A percentile compares a stretch with the other conserved stretches of the same genome.
These are phyloP conservation scores for Tylopilus plumbeoviolaceoides DNA, from an alignment of 768 basidiomycete genomes.

Conservation along the genomic window DNA sequence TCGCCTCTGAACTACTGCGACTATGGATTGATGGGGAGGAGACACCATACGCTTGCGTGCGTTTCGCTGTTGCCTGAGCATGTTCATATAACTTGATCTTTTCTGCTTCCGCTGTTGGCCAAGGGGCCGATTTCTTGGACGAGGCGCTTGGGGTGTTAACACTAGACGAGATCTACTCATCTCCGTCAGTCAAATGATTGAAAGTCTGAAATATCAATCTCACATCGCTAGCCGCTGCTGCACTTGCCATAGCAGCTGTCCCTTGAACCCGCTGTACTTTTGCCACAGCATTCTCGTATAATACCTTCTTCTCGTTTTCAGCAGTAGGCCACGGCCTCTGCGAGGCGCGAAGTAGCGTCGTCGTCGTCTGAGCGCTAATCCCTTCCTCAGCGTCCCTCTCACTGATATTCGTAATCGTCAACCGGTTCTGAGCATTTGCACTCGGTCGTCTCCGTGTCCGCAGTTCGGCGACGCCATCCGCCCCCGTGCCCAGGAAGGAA, in stretches of 20 bases:
- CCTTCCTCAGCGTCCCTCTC: constrained; percentile 38
- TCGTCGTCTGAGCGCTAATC: constrained; percentile 16
- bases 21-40: constrained; percentile 23
- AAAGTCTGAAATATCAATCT: constrained; percentile 6
- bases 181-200: constrained; percentile 4
- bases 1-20: constrained; percentile 28
- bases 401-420: constrained; percentile 41
- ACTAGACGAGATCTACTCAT: constrained; percentile 5
- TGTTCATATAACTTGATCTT: constrained; percentile 66
- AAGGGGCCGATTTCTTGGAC: constrained; percentile 29
- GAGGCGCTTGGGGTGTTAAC: neutral
- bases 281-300: constrained; percentile 38
- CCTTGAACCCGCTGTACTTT: constrained; percentile 39
- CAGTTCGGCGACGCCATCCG: constrained; percentile 1
- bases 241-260: constrained; percentile 23
- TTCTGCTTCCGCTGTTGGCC: constrained; percentile 74
- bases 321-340: constrained; percentile 30
- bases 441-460: constrained; percentile 32
- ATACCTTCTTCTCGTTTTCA: constrained; percentile 42
- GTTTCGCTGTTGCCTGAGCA: constrained; percentile 63
- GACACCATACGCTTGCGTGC: constrained; percentile 45
- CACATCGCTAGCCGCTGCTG: constrained; percentile 25
- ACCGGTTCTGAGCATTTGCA: constrained; percentile 29
- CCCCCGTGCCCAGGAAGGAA: neutral
- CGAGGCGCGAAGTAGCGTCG: constrained; percentile 24